Conservation (phyloP, 1,284 basidiomycete genomes). For the Cryptococcus jaspeensis region DNA sequence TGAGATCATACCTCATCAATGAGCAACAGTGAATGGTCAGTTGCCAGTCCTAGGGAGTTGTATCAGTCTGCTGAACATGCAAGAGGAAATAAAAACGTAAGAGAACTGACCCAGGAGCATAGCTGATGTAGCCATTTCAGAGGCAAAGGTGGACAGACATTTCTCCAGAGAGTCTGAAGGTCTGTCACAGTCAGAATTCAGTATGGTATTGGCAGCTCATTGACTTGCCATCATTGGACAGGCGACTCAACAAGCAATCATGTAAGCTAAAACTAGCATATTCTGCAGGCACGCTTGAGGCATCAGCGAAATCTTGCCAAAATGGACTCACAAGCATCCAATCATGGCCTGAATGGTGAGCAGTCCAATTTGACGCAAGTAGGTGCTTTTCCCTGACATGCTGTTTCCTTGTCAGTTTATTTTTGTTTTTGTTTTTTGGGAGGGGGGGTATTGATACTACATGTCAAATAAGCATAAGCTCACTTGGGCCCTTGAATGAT, state of each 20-base stretch:
- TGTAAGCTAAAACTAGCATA: conserved; percentile 83
- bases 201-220: conserved; percentile 2
- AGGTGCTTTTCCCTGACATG: conserved; percentile 92
- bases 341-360: conserved; percentile 81
- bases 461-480: conserved; percentile 34
- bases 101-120: conserved; percentile 71
- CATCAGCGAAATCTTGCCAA: not conserved
- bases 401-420: conserved; percentile 50
- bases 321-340: conserved; percentile 65
- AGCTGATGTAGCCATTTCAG: conserved; percentile 83
- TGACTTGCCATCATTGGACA: conserved; percentile 72
- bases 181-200: not conserved
- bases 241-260: conserved; percentile 75
- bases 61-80: not conserved
- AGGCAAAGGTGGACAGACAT: conserved; percentile 85
- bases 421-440: no score
- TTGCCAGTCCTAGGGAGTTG: conserved; percentile 63
- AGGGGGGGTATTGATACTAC: not conserved
- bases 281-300: conserved; percentile 70
- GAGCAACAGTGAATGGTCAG: conserved; percentile 69
- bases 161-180: conserved; percentile 62
- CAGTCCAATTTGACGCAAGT: conserved; percentile 80
- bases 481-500: conserved; percentile 86
- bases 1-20: conserved; percentile 80
- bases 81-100: not conserved